Base-by-base conservation (phyloP, 176 grass and related monocot genomes). In the Oryza glaberrima region DNA sequence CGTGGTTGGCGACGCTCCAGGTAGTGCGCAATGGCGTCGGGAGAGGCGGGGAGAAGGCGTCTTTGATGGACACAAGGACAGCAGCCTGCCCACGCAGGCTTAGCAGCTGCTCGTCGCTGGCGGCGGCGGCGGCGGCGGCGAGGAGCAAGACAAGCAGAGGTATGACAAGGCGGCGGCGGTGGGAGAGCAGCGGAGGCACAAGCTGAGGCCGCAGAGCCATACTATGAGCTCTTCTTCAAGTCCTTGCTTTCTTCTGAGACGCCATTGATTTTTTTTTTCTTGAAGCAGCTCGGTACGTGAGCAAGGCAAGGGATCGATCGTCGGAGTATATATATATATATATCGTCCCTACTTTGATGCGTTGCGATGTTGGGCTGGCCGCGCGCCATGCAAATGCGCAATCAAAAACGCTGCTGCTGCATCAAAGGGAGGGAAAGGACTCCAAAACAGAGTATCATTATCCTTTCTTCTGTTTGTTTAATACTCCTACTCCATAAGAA, bases 41-140 rank as follows among this genome's bases (percentile, higher is more conserved):
- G 9, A 58, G 64, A 13, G 90, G 70, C 20, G 86, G 65, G 14
- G 76, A 45, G 19, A 91, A 88, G 47, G 91, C 68, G 65, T 77
- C 58, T 89, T 86, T 96, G 32, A 93, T 35, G 83, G 91, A 70
- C 9, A 91, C 25, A 51, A 96, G 66, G 61, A 77, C 56, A 12
- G 86, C 83, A 1, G 94, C 88, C 83, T 91, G 94, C 0, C 13
- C 41, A 16, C 17, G 23, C 10, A 87, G 45, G n/a, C 25, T 68
- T 16, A 87, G 36, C 30, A 32, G 36, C 36, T 54, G 58, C 2
- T 10, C n/a, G 19, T 63, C 6, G 13, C 61, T 79, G 41, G 76
- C 82, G 26, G 46, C 34, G 63, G 78, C 85, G 63, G n/a, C 54
- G 66, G 60, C n/a, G 40, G 60, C n/a, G 40, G 48, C 11, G 46